Conservation (phyloP, 345 rosid genomes). For the Pelargonium nanum region DNA sequence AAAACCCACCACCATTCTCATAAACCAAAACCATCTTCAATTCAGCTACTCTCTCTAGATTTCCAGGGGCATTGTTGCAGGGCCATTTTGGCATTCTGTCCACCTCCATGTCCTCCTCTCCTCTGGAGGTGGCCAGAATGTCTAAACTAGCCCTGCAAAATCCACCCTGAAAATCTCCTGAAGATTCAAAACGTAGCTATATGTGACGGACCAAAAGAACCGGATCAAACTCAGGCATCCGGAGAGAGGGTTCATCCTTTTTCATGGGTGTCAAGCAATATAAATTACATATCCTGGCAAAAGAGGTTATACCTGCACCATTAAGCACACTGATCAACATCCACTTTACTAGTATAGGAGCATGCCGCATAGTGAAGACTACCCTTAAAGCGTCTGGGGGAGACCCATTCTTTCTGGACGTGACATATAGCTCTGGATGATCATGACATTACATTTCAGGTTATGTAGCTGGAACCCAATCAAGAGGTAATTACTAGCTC, state of each 20-base stretch:
- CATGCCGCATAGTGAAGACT: too few relatives aligned
- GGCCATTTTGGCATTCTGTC: constrained; percentile 59
- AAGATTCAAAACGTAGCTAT: constrained; percentile 1
- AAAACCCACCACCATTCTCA: background rate
- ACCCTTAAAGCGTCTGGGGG: too few relatives aligned
- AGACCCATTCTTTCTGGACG: too few relatives aligned
- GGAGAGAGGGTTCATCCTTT: too few relatives aligned
- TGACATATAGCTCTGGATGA: too few relatives aligned
- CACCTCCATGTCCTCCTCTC: constrained; percentile 22
- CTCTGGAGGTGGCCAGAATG: constrained; percentile 39
- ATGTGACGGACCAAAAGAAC: too few relatives aligned
- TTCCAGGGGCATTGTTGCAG: constrained; percentile 33
- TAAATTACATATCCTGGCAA: too few relatives aligned
- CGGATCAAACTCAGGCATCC: too few relatives aligned
- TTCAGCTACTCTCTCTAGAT: constrained; percentile 15
- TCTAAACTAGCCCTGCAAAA: constrained; percentile 32
- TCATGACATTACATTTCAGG: too few relatives aligned
- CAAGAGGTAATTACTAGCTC: background rate
- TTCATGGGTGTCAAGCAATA: background rate
- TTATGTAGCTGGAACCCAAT: background rate
- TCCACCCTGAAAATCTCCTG: constrained; percentile 27
- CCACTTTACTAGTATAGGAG: too few relatives aligned
- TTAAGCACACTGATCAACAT: too few relatives aligned
- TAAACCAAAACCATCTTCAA: background rate
- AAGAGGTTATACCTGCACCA: too few relatives aligned